Percentiles rank a stretch among this genome's conserved stretches.
Conservation (phyloP, 1,284 basidiomycete species). For the Cutaneotrichosporon cyanovorans region DNA sequence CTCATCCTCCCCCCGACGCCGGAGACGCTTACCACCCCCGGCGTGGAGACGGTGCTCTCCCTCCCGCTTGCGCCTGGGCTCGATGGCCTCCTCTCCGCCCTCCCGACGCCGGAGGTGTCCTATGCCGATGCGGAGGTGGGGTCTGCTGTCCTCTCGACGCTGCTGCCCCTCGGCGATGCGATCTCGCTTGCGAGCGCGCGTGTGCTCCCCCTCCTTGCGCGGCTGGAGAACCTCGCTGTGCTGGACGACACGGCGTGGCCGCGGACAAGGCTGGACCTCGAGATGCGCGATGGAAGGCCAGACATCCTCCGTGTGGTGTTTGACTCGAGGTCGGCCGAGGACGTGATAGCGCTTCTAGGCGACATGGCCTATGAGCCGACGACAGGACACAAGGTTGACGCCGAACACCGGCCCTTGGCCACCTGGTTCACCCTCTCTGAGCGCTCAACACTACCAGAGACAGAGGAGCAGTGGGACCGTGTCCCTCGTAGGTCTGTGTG, state of each 20-base stretch:
- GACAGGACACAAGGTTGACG: too few relatives aligned
- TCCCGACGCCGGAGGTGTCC: constrained; percentile 20
- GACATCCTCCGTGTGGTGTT: constrained; percentile 33
- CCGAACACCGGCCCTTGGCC: constrained; percentile 18
- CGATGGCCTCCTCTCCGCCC: constrained; percentile 19
- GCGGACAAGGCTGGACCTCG: constrained; percentile 5
- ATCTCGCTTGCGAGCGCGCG: constrained; percentile 23
- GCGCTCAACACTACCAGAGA: constrained; percentile 8
- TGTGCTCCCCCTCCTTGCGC: constrained; percentile 30
- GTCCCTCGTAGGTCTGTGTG: constrained; percentile 2
- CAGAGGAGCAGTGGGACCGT: constrained; percentile 18
- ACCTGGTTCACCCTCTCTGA: constrained; percentile 25
- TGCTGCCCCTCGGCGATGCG: constrained; percentile 30
- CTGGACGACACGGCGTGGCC: constrained; percentile 9
- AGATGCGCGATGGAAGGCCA: constrained; percentile 19
- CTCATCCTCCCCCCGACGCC: constrained; percentile 22
- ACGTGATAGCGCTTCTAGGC: constrained; percentile 28
- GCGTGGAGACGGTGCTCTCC: constrained; percentile 25
- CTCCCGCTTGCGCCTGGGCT: constrained; percentile 33
- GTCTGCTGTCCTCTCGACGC: constrained; percentile 25
- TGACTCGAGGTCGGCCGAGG: constrained; percentile 19
- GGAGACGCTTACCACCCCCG: constrained; percentile 32
- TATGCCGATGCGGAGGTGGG: constrained; percentile 35
- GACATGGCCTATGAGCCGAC: constrained; percentile 5
- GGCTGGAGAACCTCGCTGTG: constrained; percentile 31